Evolutionary conservation across 2,329 filamentous ascomycete genomes (phyloP), one percentile per base, ranked within the genome.

Genomic region (Diaporthe sp.): DNA sequence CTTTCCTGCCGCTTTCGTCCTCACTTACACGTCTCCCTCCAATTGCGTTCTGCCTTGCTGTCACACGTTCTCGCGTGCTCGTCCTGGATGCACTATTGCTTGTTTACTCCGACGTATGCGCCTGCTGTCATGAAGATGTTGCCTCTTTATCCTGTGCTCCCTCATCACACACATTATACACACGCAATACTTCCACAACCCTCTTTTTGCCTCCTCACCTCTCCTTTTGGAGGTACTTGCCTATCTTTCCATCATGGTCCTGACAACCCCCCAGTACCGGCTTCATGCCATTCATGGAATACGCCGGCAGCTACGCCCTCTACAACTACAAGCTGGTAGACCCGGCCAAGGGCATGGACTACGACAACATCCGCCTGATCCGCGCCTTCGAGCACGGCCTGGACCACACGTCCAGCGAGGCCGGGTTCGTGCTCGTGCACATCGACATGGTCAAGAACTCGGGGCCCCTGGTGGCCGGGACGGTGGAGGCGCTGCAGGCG

Each of bases 381-480:
- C 94, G 96, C 49, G 96, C 95, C 34, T 98, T 98, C 80, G 96
- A 98, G 85, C 91, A 93, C 80, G 96, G 96, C 19, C 91, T 98
- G 12, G 94, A 98, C 82, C 94, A 94, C 0, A 89, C 89, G 44
- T 97, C 95, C 4, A 98, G 95, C 10, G 96, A 98, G 84, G 96
- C 96, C 0, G 96, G 96, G 68, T 98, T 98, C 82, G 95, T 98
- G n/a, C 90, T 98, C 17, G 96, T 97, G 6, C 96, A 98, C 83
- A 92, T 98, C 70, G 95, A 97, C 84, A 98, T 98, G 96, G 96
- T 98, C 68, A 93, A 92, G 82, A 92, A 98, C 84, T 96, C 95
- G 0, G 93, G 93, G 0, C 90, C 92, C 0, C 88, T 98, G 1
- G 92, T 98, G 62, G 89, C 91, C 57, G 95, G 95, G 44, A 91